Evolutionary conservation across 2,329 filamentous ascomycete species (phyloP), one percentile per base, ranked within the genome.

Genomic region (Sphaerulina musiva): DNA sequence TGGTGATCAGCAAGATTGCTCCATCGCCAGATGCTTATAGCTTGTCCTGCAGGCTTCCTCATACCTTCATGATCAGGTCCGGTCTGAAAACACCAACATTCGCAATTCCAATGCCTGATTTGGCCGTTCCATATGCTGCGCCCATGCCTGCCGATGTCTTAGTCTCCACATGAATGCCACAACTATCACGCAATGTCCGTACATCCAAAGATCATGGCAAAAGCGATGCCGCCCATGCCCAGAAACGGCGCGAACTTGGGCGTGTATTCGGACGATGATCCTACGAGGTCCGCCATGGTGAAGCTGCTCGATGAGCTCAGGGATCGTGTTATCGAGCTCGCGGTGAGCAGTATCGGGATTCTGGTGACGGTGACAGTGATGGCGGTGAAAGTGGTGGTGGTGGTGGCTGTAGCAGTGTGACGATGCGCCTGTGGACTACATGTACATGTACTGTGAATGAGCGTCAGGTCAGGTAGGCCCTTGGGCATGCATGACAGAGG

Each of bases 61-160:
- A 36, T 73, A 86, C 87, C 84, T 93, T 95, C 88, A 95, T 93
- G 73, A 93, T 93, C 62, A 95, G 78, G 70, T 93, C 87, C 55
- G 89, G 86, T 67, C 88, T 80, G 73, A 91, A 93, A 38, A 85
- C 90, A 67, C 87, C 89, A 59, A 93, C 86, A 64, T 88, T 89
- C 34, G 87, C 84, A 66, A 95, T 95, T 67, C 88, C 88, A 69
- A 93, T 91, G 62, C 89, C 89, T 40, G 89, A 89, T 73, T 92
- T 95, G 38, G 89, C 87, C 53, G 89, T 95, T 61, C 89, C 89
- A 73, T 90, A 93, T 59, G 89, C 89, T 65, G 89, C 89, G 67
- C 89, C 89, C 62, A 80, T 69, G 67, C 80, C 82, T 84, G 71
- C 68, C 46, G 55, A 45, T 23, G 43, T 8, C 42, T 51, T 60